These are phyloP conservation scores for Alternaria gaisen DNA, from an alignment of 2,329 filamentous ascomycete genomes.

Conservation along the genomic window DNA sequence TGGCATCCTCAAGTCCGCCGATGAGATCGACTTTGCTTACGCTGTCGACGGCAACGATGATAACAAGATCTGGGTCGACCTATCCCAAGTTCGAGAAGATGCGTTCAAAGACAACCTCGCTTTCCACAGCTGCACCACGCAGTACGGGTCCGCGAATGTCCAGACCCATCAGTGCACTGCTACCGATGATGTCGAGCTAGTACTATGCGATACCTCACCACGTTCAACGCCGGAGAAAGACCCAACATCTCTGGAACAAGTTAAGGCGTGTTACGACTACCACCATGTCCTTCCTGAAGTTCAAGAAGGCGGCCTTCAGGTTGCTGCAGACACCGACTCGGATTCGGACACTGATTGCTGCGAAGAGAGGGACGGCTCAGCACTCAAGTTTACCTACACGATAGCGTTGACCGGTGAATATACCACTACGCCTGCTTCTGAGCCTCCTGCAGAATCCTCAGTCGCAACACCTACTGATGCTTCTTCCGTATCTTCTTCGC, in stretches of 20 bases:
- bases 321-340: neutral
- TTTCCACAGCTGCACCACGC: slow-evolving; percentile 31
- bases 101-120: slow-evolving; percentile 19
- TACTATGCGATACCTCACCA: slow-evolving; percentile 30
- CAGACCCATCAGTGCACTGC: slow-evolving; percentile 26
- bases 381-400: slow-evolving; percentile 1
- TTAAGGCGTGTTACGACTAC: slow-evolving; percentile 24
- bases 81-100: slow-evolving; percentile 26
- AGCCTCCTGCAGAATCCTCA: neutral
- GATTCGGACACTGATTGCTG: neutral
- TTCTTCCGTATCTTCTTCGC: neutral
- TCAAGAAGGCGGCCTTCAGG: neutral
- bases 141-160: slow-evolving; percentile 19
- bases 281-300: neutral
- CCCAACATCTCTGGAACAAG: slow-evolving; percentile 13
- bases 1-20: slow-evolving; percentile 27
- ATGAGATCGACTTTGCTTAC: slow-evolving; percentile 40
- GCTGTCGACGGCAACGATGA: slow-evolving; percentile 25
- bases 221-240: slow-evolving; percentile 19
- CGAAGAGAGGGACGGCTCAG: neutral
- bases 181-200: slow-evolving; percentile 36
- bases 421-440: neutral
- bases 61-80: slow-evolving; percentile 31
- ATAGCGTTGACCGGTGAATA: neutral
- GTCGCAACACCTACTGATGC: neutral